Conservation (phyloP, 805 yeast species). For the Middelhovenomyces tepae region DNA sequence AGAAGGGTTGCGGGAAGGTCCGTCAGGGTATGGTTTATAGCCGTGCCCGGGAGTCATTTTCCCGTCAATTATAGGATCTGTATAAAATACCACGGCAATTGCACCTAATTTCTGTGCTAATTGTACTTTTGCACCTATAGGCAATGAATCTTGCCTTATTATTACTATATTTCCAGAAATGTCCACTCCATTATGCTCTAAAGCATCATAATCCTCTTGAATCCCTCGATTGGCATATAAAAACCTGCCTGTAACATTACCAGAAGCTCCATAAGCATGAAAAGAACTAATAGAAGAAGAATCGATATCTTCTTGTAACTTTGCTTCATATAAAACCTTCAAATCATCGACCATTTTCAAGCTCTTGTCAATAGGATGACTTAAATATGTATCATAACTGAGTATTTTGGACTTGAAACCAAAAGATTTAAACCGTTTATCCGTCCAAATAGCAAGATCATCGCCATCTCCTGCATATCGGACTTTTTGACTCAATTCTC, state of each 20-base stretch:
- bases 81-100: conserved; percentile 53
- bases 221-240: conserved; percentile 67
- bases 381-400: conserved; percentile 51
- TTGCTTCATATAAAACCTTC: conserved; percentile 40
- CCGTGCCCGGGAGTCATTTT: no score
- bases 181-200: conserved; percentile 40
- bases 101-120: conserved; percentile 70
- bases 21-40: conserved; percentile 58
- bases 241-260: conserved; percentile 59
- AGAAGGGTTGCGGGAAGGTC: conserved; percentile 71
- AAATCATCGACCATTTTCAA: conserved; percentile 35
- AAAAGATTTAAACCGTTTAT: conserved; percentile 45
- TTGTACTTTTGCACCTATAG: conserved; percentile 67
- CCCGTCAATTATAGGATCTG: conserved; percentile 66
- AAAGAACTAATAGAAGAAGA: conserved; percentile 56
- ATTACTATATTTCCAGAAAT: conserved; percentile 54
- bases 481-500: conserved; percentile 42
- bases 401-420: conserved; percentile 50
- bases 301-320: conserved; percentile 40
- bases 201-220: conserved; percentile 44
- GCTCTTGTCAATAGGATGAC: conserved; percentile 51
- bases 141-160: conserved; percentile 55
- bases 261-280: conserved; percentile 68
- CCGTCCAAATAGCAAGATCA: conserved; percentile 45
- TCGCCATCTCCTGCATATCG: conserved; percentile 44